Conservation (phyloP, 306 rosid genomes). For the Pyrus communis region DNA sequence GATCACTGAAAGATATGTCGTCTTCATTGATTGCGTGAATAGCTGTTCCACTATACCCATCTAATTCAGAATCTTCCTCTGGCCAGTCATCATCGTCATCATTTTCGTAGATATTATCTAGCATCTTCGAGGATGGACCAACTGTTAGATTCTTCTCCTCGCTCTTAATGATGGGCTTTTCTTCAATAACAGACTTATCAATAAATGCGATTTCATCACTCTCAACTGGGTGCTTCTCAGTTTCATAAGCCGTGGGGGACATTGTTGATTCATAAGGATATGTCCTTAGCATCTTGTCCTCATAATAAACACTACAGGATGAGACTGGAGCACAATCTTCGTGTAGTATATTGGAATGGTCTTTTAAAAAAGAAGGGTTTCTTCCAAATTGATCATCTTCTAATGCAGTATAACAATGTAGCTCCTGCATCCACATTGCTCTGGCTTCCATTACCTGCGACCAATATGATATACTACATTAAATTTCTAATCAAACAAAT, state of each 20-base stretch:
- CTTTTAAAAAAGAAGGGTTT: slow-evolving; percentile 35
- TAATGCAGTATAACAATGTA: slow-evolving; percentile 57
- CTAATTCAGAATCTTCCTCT: slow-evolving; percentile 70
- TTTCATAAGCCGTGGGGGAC: slow-evolving; percentile 39
- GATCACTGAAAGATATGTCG: slow-evolving; percentile 95
- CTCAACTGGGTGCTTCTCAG: slow-evolving; percentile 43
- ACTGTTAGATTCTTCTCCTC: slow-evolving; percentile 35
- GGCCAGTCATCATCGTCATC: slow-evolving; percentile 80
- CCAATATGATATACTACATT: slow-evolving; percentile 10
- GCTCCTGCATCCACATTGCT: slow-evolving; percentile 91
- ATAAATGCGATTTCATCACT: slow-evolving; percentile 39
- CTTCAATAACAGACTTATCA: slow-evolving; percentile 57
- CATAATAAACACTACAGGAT: slow-evolving; percentile 37
- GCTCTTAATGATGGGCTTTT: slow-evolving; percentile 36
- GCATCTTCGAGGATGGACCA: slow-evolving; percentile 41
- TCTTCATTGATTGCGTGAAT: slow-evolving; percentile 51
- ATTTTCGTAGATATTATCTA: slow-evolving; percentile 39
- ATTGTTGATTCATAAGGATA: slow-evolving; percentile 27
- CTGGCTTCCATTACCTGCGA: slow-evolving; percentile 78
- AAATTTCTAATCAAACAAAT: background rate
- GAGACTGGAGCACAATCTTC: slow-evolving; percentile 35
- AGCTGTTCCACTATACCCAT: slow-evolving; percentile 28
- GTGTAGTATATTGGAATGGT: slow-evolving; percentile 22
- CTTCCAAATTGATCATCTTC: slow-evolving; percentile 46
- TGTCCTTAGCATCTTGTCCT: slow-evolving; percentile 27